Percentiles rank a stretch among this genome's conserved stretches.
phyloP scores from a whole-genome alignment of 78 protist species.

The Tieghemostelium lacteum region DNA sequence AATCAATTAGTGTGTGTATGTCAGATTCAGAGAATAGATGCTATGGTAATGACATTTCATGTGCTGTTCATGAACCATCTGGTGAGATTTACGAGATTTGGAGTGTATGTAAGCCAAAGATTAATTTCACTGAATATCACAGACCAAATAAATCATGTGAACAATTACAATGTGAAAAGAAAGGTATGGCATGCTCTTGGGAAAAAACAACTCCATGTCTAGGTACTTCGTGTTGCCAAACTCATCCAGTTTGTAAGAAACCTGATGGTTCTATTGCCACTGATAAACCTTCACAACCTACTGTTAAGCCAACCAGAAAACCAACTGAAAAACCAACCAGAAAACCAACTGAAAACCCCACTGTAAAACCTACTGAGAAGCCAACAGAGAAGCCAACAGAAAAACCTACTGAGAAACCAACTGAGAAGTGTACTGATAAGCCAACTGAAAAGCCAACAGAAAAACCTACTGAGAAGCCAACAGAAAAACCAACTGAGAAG shows the following conservation, averaged over 20 bases:
- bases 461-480: not conserved
- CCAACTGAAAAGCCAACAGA: not conserved
- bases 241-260: not conserved
- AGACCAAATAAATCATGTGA: conserved; percentile 11
- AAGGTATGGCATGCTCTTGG: conserved; percentile 20
- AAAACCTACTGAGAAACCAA: not conserved
- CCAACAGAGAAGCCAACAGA: not conserved
- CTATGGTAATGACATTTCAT: not conserved
- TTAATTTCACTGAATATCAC: not conserved
- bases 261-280: not conserved
- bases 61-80: not conserved
- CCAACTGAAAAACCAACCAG: not conserved
- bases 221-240: conserved; percentile 37
- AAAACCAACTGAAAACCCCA: not conserved
- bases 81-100: conserved; percentile 25
- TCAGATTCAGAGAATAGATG: conserved; percentile 9
- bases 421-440: not conserved
- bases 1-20: not conserved
- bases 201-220: not conserved
- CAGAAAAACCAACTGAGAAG: not conserved
- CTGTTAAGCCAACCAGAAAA: not conserved
- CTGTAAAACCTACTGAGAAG: not conserved
- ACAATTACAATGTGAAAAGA: conserved; percentile 14
- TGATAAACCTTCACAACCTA: not conserved
- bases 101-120: conserved; percentile 26